Evolutionary conservation across 805 yeast species (phyloP).

Genomic region (Kazachstania martiniae): DNA sequence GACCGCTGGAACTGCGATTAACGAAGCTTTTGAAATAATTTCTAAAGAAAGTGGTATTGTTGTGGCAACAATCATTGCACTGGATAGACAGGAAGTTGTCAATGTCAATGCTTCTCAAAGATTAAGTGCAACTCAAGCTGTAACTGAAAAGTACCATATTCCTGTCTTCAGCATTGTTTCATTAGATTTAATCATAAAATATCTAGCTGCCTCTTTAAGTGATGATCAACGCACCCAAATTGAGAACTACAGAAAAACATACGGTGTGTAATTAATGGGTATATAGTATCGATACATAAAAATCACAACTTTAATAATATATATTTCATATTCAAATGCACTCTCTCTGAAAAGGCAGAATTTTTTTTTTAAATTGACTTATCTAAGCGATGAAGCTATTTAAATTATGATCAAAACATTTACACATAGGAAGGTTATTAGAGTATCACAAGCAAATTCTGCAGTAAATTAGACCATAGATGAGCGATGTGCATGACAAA

Average conservation of each 20-base stretch:
- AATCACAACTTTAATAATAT: too few relatives aligned
- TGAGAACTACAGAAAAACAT: constrained; percentile 41
- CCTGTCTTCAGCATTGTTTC: constrained; percentile 79
- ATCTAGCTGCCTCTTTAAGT: constrained; percentile 45
- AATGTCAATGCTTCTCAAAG: constrained; percentile 36
- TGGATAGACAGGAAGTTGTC: constrained; percentile 91
- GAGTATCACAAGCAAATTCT: too few relatives aligned
- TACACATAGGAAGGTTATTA: too few relatives aligned
- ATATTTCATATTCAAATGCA: too few relatives aligned
- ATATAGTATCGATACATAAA: too few relatives aligned
- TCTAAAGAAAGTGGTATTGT: constrained; percentile 56
- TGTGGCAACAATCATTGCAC: constrained; percentile 79
- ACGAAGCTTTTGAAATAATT: constrained; percentile 83
- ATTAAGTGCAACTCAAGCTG: constrained; percentile 72
- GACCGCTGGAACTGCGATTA: constrained; percentile 97
- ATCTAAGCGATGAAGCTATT: too few relatives aligned
- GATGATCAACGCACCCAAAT: constrained; percentile 48
- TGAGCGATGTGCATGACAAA: too few relatives aligned
- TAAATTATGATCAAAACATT: too few relatives aligned
- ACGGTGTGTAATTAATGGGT: constrained; percentile 25
- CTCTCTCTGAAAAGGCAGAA: too few relatives aligned
- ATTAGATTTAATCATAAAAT: constrained; percentile 60
- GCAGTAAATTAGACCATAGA: too few relatives aligned
- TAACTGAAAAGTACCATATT: constrained; percentile 56
- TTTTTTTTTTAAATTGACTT: too few relatives aligned